Evolutionary conservation across 2,329 filamentous ascomycete species (phyloP).

Genomic region (Aspergillus thermomutatus): DNA sequence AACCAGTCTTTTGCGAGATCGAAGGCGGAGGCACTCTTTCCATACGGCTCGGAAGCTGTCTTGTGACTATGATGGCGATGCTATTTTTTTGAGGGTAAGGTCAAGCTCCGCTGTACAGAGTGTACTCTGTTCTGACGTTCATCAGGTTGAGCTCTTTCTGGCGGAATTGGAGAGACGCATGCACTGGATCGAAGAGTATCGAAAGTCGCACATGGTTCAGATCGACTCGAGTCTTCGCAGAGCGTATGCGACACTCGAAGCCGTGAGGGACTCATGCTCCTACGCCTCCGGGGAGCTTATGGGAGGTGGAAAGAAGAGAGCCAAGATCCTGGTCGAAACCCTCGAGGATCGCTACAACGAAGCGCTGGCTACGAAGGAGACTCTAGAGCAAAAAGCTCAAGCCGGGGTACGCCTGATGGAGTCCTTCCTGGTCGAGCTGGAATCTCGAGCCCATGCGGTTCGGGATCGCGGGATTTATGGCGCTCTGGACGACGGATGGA

Average conservation of each 20-base stretch:
- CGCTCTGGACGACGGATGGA: slow-evolving; percentile 74
- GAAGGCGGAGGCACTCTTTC: slow-evolving; percentile 45
- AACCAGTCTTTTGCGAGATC: slow-evolving; percentile 35
- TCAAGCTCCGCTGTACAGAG: background rate
- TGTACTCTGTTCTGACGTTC: slow-evolving; percentile 6
- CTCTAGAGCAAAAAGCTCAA: slow-evolving; percentile 85
- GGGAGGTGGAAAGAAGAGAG: slow-evolving; percentile 76
- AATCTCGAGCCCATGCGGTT: slow-evolving; percentile 75
- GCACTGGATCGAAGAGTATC: slow-evolving; percentile 84
- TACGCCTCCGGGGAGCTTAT: slow-evolving; percentile 87
- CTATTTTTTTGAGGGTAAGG: slow-evolving; percentile 42
- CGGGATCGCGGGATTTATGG: slow-evolving; percentile 72
- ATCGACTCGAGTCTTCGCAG: slow-evolving; percentile 80
- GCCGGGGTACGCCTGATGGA: slow-evolving; percentile 86
- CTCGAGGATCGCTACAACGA: slow-evolving; percentile 85
- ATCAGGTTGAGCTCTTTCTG: slow-evolving; percentile 52
- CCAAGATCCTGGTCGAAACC: slow-evolving; percentile 88
- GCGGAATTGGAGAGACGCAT: slow-evolving; percentile 81
- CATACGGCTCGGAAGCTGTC: slow-evolving; percentile 41
- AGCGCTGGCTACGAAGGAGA: slow-evolving; percentile 77
- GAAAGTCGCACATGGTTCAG: slow-evolving; percentile 73
- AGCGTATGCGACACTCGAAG: slow-evolving; percentile 80
- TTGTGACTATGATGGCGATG: slow-evolving; percentile 44
- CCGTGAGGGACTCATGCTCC: slow-evolving; percentile 83
- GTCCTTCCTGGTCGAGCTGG: slow-evolving; percentile 78